Conservation (phyloP, 2,329 filamentous ascomycete species). For the Delphinella strobiligena region DNA sequence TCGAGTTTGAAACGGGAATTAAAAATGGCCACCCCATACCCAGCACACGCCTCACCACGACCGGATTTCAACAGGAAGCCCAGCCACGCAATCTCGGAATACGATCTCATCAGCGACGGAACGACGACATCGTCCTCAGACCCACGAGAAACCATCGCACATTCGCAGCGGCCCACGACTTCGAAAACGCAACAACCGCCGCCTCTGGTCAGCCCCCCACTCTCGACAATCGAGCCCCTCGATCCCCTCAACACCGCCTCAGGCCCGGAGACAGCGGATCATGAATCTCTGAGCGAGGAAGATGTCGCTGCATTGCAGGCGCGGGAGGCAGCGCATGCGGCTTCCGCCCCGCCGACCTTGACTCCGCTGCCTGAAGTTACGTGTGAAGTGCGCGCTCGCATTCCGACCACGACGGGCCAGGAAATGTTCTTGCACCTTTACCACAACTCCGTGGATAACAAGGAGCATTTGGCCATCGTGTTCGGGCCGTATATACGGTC, state of each 20-base stretch:
- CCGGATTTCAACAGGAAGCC: constrained; percentile 22
- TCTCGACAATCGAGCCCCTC: constrained; percentile 22
- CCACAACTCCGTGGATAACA: constrained; percentile 81
- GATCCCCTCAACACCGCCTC: constrained; percentile 15
- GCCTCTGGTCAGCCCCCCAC: constrained; percentile 35
- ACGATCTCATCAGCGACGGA: constrained; percentile 21
- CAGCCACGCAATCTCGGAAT: constrained; percentile 23
- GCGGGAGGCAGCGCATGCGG: constrained; percentile 4
- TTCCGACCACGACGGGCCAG: constrained; percentile 79
- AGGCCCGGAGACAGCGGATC: constrained; percentile 21
- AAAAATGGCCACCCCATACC: constrained; percentile 6
- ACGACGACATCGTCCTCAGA: constrained; percentile 7
- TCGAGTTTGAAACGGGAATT: too few relatives aligned
- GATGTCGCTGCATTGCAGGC: constrained; percentile 16
- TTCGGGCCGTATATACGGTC: constrained; percentile 76
- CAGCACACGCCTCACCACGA: constrained; percentile 39
- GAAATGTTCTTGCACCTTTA: constrained; percentile 98
- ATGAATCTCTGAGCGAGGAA: constrained; percentile 6
- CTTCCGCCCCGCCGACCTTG: constrained; percentile 56
- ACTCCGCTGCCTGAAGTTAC: constrained; percentile 71
- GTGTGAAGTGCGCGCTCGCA: constrained; percentile 87
- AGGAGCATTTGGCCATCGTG: constrained; percentile 94
- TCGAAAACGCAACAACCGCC: constrained; percentile 23
- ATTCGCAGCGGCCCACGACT: constrained; percentile 10
- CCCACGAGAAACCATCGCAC: constrained; percentile 8